Base-by-base conservation (phyloP, 2,329 filamentous ascomycete genomes). In the Alternaria hordeiaustralica region DNA sequence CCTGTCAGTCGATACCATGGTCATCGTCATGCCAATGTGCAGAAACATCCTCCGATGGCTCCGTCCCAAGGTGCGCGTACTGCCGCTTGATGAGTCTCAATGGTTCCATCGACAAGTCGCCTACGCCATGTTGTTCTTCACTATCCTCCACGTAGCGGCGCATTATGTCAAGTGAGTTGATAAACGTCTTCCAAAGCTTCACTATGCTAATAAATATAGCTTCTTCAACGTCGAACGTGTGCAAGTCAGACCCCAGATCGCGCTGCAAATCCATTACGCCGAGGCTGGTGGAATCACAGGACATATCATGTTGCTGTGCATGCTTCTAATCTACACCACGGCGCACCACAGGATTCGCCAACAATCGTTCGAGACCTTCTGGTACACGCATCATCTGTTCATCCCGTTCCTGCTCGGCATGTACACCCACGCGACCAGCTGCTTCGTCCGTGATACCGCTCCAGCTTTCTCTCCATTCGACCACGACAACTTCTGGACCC, bases 341-440 rank as follows among this genome's bases (percentile, higher is more conserved):
- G 92, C 96, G 3, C 96, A 99, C 78, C 87, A 91, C 73, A 92
- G 93, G 70, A 98, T 99, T 69, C 92, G 96, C 58, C 95, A 98
- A 79, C 96, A 99, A 79, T 97, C 93, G 0, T 99, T 94, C 77
- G 96, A 99, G 83, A 96, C 95, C 0, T 99, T 99, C 80, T 99
- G 96, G 96, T 99, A 99, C 82, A 97, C 94, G 0, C 96, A 99
- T 81, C 96, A 99, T 75, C 87, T 99, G n/a, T 98, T 98, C 76
- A 92, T 99, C 64, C 95, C 96, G 2, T 99, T 99, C 81, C 83
- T 98, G 75, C 86, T 99, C 47, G 95, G 88, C 49, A 89, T 99
- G 71, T 99, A 98, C 82, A 98, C 95, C 12, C 96, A 99, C 80
- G 95, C 96, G 2, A 93, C 92, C 8, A 94, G 94, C 63, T 99